Conservation (phyloP, 1,139 yeast genomes). For the Wickerhamomyces sp. region DNA sequence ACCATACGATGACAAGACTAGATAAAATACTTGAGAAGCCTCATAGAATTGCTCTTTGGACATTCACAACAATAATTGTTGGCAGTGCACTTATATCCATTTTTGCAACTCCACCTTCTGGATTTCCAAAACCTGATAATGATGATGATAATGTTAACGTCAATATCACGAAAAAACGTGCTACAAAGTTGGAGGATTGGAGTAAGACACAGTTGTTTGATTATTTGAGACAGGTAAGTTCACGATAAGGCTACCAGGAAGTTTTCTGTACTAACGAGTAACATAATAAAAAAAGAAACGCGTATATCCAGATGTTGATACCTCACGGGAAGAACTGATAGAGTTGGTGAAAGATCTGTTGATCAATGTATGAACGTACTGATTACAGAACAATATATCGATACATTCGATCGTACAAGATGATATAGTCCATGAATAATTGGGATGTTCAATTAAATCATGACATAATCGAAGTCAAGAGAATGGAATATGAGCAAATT, state of each 20-base stretch:
- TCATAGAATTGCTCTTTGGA: neutral
- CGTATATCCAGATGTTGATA: constrained; percentile 18
- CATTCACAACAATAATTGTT: constrained; percentile 1
- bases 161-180: neutral
- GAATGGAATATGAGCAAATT: no score
- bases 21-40: constrained; percentile 1
- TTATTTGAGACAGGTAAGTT: constrained; percentile 1
- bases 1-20: neutral
- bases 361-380: no score
- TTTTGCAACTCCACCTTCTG: neutral
- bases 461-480: no score
- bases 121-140: neutral
- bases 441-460: no score
- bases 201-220: neutral
- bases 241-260: neutral
- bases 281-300: constrained; percentile 9
- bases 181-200: neutral
- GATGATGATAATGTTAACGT: no score
- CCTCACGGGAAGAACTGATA: constrained; percentile 7
- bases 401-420: no score
- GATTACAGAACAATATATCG: no score
- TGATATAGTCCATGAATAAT: no score
- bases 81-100: constrained; percentile 1
- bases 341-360: constrained; percentile 14
- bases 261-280: neutral